phyloP scores from a whole-genome alignment of 805 yeast genomes.

The Yamadazyma tumulicola region DNA sequence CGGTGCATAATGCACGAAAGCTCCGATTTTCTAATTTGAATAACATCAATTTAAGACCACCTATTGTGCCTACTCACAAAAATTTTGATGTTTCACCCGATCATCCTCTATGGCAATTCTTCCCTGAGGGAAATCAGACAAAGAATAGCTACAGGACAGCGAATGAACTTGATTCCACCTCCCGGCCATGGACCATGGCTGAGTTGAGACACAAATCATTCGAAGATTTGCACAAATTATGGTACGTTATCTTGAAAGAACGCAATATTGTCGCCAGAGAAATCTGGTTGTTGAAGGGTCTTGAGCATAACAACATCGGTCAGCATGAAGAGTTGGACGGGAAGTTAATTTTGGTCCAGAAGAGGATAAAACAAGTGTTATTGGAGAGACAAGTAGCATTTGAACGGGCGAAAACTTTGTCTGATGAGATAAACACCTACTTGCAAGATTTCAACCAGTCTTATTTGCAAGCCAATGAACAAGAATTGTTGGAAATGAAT shows the following conservation, averaged over 20 bases:
- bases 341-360: constrained; percentile 34
- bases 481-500: constrained; percentile 56
- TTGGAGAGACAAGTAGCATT: constrained; percentile 79
- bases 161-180: constrained; percentile 47
- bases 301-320: constrained; percentile 23
- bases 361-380: constrained; percentile 76
- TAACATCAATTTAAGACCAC: constrained; percentile 60
- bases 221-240: constrained; percentile 85
- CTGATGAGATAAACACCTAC: constrained; percentile 43
- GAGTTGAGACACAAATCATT: constrained; percentile 89
- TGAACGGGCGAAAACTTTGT: constrained; percentile 52
- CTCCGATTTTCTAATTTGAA: constrained; percentile 22
- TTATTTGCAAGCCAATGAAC: constrained; percentile 51
- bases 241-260: constrained; percentile 86
- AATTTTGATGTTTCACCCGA: constrained; percentile 72
- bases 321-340: constrained; percentile 38
- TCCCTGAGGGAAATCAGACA: constrained; percentile 49
- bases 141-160: constrained; percentile 53
- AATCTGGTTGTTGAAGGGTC: constrained; percentile 48
- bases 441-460: constrained; percentile 54
- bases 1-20: constrained; percentile 27
- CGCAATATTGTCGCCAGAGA: constrained; percentile 79
- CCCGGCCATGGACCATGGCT: constrained; percentile 82
- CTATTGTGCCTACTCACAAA: constrained; percentile 77
- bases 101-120: constrained; percentile 96